Percentiles rank a stretch among this genome's conserved stretches.
Evolutionary conservation across 2,329 filamentous ascomycete species (phyloP).

Genomic region (Alternaria ventricosa): DNA sequence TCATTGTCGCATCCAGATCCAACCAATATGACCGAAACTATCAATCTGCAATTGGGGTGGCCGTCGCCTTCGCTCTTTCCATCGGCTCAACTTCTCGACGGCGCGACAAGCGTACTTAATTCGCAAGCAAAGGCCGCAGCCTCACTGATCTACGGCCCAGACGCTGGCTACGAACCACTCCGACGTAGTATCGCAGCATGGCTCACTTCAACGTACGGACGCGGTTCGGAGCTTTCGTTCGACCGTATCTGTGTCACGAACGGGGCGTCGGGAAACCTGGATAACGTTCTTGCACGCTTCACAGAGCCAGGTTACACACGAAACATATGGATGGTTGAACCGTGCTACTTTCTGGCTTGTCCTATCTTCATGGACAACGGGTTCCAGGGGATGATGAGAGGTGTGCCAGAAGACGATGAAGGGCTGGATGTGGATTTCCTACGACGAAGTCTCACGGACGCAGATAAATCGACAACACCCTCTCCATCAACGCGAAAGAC

Average conservation of each 20-base stretch:
- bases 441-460: constrained; percentile 54
- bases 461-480: constrained; percentile 47
- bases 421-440: constrained; percentile 71
- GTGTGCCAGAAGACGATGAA: constrained; percentile 76
- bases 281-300: neutral
- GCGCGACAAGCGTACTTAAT: constrained; percentile 65
- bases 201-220: constrained; percentile 67
- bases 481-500: constrained; percentile 59
- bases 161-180: constrained; percentile 74
- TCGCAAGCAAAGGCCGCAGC: constrained; percentile 63
- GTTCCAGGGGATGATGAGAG: constrained; percentile 68
- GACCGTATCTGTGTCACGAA: constrained; percentile 77
- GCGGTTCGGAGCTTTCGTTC: constrained; percentile 47
- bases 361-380: constrained; percentile 80
- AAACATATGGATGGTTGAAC: constrained; percentile 81
- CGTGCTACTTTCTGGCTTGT: constrained; percentile 78
- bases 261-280: constrained; percentile 65
- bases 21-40: constrained; percentile 36
- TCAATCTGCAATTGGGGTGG: constrained; percentile 74
- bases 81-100: constrained; percentile 62
- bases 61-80: constrained; percentile 69
- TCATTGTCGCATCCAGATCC: neutral
- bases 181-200: constrained; percentile 70
- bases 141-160: constrained; percentile 76
- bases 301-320: constrained; percentile 51